Base-by-base conservation (phyloP, 169 alveolate genomes). In the Theileria annulata region DNA sequence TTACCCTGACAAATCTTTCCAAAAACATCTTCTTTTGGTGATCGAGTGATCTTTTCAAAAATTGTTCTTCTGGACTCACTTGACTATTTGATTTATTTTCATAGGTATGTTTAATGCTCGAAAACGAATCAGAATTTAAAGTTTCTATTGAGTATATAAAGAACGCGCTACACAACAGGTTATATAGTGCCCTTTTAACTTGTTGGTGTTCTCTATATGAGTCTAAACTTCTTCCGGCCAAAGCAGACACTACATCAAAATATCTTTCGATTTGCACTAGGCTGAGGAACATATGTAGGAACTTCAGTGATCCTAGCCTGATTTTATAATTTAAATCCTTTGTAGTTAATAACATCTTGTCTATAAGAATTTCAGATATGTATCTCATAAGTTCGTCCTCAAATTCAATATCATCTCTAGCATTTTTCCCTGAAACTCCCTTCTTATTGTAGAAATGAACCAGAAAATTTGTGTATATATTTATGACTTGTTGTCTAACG, bases 311-410 rank as follows among this genome's bases (percentile, higher is more conserved):
- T 15, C 54, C 58, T 23, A 70, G 70, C 1, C 87, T 21, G 19
- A 80, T 75, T 35, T 69, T 63, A 71, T 79, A 73, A 77, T 72
- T 80, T n/a, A 73, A 64, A 42, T 80, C 87, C 30, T 75, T 42
- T 47, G 73, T 62, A 13, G 71, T 56, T 6, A 37, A 58, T 51
- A 80, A n/a, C 19, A 80, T 27, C 31, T 47, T 72, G 23, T 25
- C 51, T 23, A 70, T 12, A n/a, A 70, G 12, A n/a, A 17, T 23
- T 23, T 64, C 17, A 64, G 17, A 8, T 17, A 64, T 3, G 56
- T 42, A 64, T 6, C 21, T 64, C 6, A 56, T 10, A 19, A 56
- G 27, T 56, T 56, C 35, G 8, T 2, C 66, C 31, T 25, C 31
- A 56, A 19, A 56, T 15, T 2, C 31, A 19, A 0, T 8, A 56